A percentile compares a stretch with the other conserved stretches of the same genome.
Evolutionary conservation across 441 rosid species (phyloP).

Genomic region (Aquilaria agallochum): DNA sequence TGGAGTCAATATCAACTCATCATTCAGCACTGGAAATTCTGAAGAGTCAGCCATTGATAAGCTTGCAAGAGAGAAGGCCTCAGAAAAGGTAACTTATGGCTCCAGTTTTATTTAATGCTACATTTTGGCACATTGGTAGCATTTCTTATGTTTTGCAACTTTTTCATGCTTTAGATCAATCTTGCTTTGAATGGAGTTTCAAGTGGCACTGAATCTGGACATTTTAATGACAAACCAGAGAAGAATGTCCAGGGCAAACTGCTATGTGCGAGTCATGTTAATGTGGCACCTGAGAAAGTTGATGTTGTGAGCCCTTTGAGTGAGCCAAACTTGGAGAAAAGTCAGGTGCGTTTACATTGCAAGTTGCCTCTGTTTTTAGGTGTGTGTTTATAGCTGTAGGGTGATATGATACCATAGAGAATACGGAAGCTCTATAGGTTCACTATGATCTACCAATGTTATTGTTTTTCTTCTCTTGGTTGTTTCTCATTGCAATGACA

Average conservation of each 20-base stretch:
- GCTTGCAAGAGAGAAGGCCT: slow-evolving; percentile 9
- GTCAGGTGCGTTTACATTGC: slow-evolving; percentile 24
- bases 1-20: neutral
- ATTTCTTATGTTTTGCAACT: slow-evolving; percentile 14
- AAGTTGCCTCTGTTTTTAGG: neutral
- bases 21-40: slow-evolving; percentile 5
- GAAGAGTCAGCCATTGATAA: slow-evolving; percentile 13
- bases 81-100: slow-evolving; percentile 35
- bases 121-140: slow-evolving; percentile 1
- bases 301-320: slow-evolving; percentile 9
- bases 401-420: no score
- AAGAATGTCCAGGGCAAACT: slow-evolving; percentile 7
- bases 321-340: slow-evolving; percentile 17
- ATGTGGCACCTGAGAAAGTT: slow-evolving; percentile 3
- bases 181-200: slow-evolving; percentile 16
- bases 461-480: neutral
- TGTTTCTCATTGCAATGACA: neutral
- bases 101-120: neutral
- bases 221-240: slow-evolving; percentile 7
- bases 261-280: slow-evolving; percentile 16
- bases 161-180: slow-evolving; percentile 27
- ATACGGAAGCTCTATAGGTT: no score
- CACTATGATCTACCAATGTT: neutral
- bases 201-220: neutral
- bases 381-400: no score